A percentile compares a stretch with the other conserved stretches of the same genome.
Conservation (phyloP, 352 stramenopile genomes). For the Nothophytophthora sp. region DNA sequence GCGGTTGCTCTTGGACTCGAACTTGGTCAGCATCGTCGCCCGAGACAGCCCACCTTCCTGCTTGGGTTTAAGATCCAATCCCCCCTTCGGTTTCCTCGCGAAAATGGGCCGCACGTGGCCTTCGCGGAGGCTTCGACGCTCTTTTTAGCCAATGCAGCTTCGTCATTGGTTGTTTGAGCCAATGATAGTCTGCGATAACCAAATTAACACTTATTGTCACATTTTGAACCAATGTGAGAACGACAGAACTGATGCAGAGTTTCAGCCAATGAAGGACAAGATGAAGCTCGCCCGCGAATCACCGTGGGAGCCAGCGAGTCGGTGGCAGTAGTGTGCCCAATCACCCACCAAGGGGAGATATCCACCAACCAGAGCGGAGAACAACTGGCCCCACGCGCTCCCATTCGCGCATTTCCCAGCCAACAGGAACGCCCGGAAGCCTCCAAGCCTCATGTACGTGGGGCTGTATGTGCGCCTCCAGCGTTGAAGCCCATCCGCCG, state of each 20-base stretch:
- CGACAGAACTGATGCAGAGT: too few species aligned
- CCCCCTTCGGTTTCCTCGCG: neutral
- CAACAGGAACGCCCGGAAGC: slow-evolving; percentile 18
- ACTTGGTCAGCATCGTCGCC: slow-evolving; percentile 97
- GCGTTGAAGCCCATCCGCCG: too few species aligned
- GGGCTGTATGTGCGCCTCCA: slow-evolving; percentile 29
- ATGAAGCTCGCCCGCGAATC: neutral
- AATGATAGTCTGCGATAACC: too few species aligned
- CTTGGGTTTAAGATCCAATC: neutral
- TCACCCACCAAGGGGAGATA: slow-evolving; percentile 12
- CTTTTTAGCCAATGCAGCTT: too few species aligned
- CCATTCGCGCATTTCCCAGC: slow-evolving; percentile 55
- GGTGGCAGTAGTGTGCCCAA: slow-evolving; percentile 42
- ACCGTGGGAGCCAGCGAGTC: slow-evolving; percentile 2
- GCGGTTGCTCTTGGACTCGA: slow-evolving; percentile 99
- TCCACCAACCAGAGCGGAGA: slow-evolving; percentile 41
- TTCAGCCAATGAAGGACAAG: neutral
- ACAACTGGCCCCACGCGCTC: slow-evolving; percentile 1
- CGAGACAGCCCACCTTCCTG: slow-evolving; percentile 4
- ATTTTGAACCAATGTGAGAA: too few species aligned
- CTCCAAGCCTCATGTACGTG: neutral
- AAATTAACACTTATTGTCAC: too few species aligned
- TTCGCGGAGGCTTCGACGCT: too few species aligned
- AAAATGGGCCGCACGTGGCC: neutral
- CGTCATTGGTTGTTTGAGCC: slow-evolving; percentile 15